Conservation (phyloP, 352 stramenopile species). For the Phytophthora pseudosyringae region DNA sequence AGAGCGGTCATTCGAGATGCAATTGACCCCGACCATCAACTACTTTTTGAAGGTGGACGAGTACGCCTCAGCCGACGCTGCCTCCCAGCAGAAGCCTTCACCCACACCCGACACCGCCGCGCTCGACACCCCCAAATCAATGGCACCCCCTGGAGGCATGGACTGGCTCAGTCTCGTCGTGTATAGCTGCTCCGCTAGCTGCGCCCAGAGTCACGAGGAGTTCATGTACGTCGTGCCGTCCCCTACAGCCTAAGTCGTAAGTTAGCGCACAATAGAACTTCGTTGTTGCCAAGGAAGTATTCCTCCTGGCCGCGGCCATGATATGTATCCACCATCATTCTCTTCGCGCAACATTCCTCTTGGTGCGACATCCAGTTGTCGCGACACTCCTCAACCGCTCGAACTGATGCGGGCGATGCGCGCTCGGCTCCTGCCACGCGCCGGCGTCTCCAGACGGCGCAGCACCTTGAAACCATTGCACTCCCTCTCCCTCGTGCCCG, state of each 20-base stretch:
- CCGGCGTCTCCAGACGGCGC: slow-evolving; percentile 7
- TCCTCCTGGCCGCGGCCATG: slow-evolving; percentile 5
- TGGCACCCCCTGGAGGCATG: slow-evolving; percentile 53
- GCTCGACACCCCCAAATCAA: slow-evolving; percentile 5
- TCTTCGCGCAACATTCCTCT: slow-evolving; percentile 29
- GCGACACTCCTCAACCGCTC: slow-evolving; percentile 21
- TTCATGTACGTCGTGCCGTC: slow-evolving; percentile 71
- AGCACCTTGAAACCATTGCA: slow-evolving; percentile 19
- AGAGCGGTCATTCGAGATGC: slow-evolving; percentile 80
- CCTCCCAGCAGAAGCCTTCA: slow-evolving; percentile 12
- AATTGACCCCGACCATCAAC: slow-evolving; percentile 85
- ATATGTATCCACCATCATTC: slow-evolving; percentile 11
- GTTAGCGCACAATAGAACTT: not conserved
- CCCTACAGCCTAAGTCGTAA: slow-evolving; percentile 18
- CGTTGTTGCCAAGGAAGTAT: not conserved
- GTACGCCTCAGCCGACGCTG: slow-evolving; percentile 33
- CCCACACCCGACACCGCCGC: not conserved
- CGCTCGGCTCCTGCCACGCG: slow-evolving; percentile 22
- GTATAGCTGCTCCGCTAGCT: slow-evolving; percentile 80
- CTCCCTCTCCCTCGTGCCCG: slow-evolving; percentile 4
- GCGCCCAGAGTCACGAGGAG: slow-evolving; percentile 64
- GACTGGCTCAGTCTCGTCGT: slow-evolving; percentile 84
- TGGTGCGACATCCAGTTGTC: slow-evolving; percentile 16
- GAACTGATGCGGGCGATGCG: slow-evolving; percentile 28
- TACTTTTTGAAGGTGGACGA: slow-evolving; percentile 89